Base-by-base conservation (phyloP, 2,329 filamentous ascomycete species). In the Ophiostoma sp. region DNA sequence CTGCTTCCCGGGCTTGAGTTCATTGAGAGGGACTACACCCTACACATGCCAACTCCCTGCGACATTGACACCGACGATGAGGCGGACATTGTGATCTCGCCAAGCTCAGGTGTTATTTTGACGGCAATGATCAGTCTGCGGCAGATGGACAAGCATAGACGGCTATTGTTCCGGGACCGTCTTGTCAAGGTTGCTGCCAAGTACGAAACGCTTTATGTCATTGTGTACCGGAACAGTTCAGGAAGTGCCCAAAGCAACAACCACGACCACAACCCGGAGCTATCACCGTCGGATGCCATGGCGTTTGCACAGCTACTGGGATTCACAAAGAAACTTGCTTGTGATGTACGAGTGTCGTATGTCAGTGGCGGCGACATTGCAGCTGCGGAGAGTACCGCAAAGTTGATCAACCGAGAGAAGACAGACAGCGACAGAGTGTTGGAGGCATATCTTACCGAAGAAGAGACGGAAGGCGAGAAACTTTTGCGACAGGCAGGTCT, bases 1-100 rank as follows among this genome's bases (percentile, higher is more conserved):
- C 63, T 75, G 4, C 64, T 78, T 1, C 75, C 75, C 0, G 66
- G 62, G 0, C 66, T 77, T 4, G 68, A 71, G 1, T 69, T 76
- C 38, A 71, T 78, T 41, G 72, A 74, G 47, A 74, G 77, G 3
- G 72, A 77, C 66, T 75, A 76, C 70, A 44, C 45, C 1, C 40
- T 27, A 27, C 3, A 40, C 18, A 42, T 1, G 11, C 4, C 16
- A 27, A 27, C 3, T 14, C 27, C 55, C 5, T 38, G 9, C 1
- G 66, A 65, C 8, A 60, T 64, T 4, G 14, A 64, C 12, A 44
- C 36, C 18, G 38, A 45, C 4, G 65, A 63, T 42, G 73, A 74
- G 75, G 89, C 91, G 2, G 93, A 97, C 73, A 77, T 97, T 3
- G 84, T 89, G 0, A 73, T 93, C 5, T 91, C 91, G 0, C 87